phyloP scores from a whole-genome alignment of 306 rosid genomes.

The Prunus padus region DNA sequence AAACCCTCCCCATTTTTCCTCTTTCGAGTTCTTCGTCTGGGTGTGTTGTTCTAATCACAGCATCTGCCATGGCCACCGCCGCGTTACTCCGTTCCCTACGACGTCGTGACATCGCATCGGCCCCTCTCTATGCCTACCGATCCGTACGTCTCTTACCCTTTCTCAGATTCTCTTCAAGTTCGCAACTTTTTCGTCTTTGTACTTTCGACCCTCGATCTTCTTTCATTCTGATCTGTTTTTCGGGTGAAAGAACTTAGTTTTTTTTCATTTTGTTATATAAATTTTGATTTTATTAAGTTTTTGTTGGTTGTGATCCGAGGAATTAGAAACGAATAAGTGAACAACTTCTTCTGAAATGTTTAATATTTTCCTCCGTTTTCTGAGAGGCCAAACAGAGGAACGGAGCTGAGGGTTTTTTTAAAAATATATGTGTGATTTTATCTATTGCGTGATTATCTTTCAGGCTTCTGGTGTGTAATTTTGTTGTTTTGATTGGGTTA shows the following conservation, averaged over 20 bases:
- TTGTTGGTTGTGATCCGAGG: background rate
- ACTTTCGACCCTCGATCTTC: background rate
- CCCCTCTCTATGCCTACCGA: conserved; percentile 43
- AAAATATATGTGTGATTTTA: background rate
- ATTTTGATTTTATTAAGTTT: background rate
- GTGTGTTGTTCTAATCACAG: background rate
- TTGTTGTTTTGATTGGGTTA: background rate
- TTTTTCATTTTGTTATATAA: background rate
- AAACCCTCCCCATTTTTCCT: background rate
- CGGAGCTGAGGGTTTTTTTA: background rate
- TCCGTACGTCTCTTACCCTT: conserved; percentile 44
- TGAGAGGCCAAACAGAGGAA: background rate
- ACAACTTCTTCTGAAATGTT: no score
- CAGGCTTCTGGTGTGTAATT: background rate
- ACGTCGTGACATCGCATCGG: conserved; percentile 35
- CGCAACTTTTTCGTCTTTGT: background rate
- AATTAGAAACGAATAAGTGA: background rate
- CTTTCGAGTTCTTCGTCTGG: background rate
- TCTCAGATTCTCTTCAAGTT: background rate
- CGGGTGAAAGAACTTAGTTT: background rate
- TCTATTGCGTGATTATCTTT: background rate
- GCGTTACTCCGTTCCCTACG: conserved; percentile 36
- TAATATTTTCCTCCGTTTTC: background rate
- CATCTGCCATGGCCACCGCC: conserved; percentile 36
- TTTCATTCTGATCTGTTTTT: background rate